Conservation (phyloP, 805 yeast genomes). For the Starmerella scarabaei region DNA sequence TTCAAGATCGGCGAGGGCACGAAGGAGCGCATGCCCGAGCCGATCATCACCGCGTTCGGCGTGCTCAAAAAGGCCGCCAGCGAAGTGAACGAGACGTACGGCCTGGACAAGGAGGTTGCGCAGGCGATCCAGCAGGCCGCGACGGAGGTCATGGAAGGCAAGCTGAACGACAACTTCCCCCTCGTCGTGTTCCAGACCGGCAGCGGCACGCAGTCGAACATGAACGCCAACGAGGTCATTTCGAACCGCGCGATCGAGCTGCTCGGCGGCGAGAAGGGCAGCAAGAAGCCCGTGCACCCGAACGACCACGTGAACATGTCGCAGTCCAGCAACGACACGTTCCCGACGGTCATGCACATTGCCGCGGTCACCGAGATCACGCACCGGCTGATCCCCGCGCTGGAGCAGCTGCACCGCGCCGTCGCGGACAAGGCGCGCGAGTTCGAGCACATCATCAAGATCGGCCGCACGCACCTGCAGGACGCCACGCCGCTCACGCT, state of each 20-base stretch:
- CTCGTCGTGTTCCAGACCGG: conserved; percentile 98
- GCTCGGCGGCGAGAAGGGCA: conserved; percentile 82
- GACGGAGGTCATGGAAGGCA: conserved; percentile 86
- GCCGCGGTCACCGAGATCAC: conserved; percentile 90
- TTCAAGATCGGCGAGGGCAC: conserved; percentile 84
- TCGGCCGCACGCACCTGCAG: conserved; percentile 97
- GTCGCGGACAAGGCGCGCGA: conserved; percentile 66
- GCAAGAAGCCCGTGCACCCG: conserved; percentile 92
- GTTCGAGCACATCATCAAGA: conserved; percentile 81
- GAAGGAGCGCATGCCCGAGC: conserved; percentile 81
- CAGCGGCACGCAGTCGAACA: conserved; percentile 95
- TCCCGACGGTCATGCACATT: conserved; percentile 99
- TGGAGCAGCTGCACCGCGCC: conserved; percentile 65
- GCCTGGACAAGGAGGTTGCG: conserved; percentile 76
- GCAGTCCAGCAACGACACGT: conserved; percentile 96
- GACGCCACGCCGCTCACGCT: conserved; percentile 97
- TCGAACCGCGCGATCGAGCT: conserved; percentile 96
- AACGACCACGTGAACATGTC: conserved; percentile 98
- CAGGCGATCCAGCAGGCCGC: conserved; percentile 86
- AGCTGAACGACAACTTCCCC: conserved; percentile 88
- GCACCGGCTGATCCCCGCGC: conserved; percentile 62
- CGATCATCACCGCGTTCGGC: conserved; percentile 86
- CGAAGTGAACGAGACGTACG: conserved; percentile 69
- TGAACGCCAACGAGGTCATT: conserved; percentile 98
- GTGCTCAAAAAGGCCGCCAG: conserved; percentile 90